phyloP scores from a whole-genome alignment of 352 stramenopile species.

The Globisporangium rhizosaccharum region DNA sequence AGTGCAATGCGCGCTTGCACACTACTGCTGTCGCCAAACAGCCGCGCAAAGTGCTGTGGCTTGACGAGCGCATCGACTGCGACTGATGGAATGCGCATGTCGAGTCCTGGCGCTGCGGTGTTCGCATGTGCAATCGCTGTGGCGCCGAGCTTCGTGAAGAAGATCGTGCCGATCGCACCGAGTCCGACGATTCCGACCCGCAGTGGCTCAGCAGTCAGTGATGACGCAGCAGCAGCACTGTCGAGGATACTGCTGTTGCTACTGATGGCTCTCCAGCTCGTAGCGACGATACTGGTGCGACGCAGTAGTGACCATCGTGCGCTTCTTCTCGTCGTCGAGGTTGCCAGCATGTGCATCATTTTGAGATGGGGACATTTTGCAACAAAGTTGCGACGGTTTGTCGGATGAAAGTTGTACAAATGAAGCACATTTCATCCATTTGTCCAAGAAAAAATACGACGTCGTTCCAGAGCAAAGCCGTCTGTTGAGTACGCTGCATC shows the following conservation, averaged over 20 bases:
- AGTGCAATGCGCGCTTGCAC: conserved; percentile 6
- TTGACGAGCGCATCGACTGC: conserved; percentile 55
- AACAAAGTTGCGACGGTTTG: no score
- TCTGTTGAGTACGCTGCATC: conserved; percentile 21
- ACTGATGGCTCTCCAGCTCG: no score
- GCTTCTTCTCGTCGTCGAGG: no score
- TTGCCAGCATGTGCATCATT: no score
- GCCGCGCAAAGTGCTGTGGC: conserved; percentile 24
- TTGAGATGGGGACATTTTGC: no score
- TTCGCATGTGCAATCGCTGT: conserved; percentile 14
- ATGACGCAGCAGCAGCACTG: not conserved
- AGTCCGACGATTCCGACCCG: conserved; percentile 59
- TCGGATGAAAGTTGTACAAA: no score
- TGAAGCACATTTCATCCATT: no score
- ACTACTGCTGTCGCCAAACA: conserved; percentile 3
- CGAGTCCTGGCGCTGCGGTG: not conserved
- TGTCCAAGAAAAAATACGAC: not conserved
- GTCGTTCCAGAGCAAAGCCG: conserved; percentile 20
- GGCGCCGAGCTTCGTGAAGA: conserved; percentile 48
- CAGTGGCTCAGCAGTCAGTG: conserved; percentile 8
- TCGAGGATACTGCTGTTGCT: not conserved
- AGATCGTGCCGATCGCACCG: conserved; percentile 67
- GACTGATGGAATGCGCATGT: not conserved
- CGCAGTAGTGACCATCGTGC: not conserved
- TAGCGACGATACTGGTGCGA: no score